A percentile compares a stretch with the other conserved stretches of the same genome.
Evolutionary conservation across 225 moss, liverwort and hornwort species (phyloP).

Genomic region (Polytrichum commune): DNA sequence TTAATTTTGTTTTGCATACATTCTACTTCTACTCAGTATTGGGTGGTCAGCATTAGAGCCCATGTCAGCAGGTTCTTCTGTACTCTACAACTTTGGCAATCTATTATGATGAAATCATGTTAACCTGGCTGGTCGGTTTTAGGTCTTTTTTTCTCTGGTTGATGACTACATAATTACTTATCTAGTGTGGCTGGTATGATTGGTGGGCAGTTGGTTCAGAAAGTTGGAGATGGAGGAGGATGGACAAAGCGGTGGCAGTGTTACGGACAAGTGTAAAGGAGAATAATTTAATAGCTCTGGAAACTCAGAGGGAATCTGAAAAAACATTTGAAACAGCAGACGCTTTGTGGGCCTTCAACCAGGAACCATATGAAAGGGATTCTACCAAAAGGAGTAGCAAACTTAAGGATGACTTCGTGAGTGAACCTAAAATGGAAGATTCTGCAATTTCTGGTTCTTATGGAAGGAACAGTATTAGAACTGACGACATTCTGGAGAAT

Average conservation of each 20-base stretch:
- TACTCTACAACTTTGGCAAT: too few relatives aligned
- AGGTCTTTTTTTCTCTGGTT: too few relatives aligned
- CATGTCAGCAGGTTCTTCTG: too few relatives aligned
- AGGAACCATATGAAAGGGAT: constrained; percentile 20
- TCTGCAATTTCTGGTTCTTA: constrained; percentile 19
- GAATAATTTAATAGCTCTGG: constrained; percentile 17
- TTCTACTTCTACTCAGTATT: too few relatives aligned
- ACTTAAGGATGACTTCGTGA: not conserved
- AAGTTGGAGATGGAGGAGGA: constrained; percentile 9
- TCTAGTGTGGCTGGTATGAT: too few relatives aligned
- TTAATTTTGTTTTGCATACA: too few relatives aligned
- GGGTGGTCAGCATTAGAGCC: too few relatives aligned
- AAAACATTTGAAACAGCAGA: constrained; percentile 14
- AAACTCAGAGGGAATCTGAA: constrained; percentile 35
- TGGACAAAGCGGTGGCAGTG: constrained; percentile 17
- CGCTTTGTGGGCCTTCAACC: constrained; percentile 30
- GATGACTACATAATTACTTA: too few relatives aligned
- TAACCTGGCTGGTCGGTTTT: too few relatives aligned
- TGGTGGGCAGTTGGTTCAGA: too few relatives aligned
- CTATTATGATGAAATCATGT: too few relatives aligned
- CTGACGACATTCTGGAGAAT: constrained; percentile 21
- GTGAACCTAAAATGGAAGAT: constrained; percentile 17
- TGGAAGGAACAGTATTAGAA: constrained; percentile 18
- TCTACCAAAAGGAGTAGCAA: constrained; percentile 3
- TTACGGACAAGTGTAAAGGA: constrained; percentile 39